Percentiles rank a stretch among this genome's conserved stretches.
These are phyloP conservation scores for Didymella exigua DNA, from an alignment of 2,329 filamentous ascomycete genomes.

Conservation along the genomic window DNA sequence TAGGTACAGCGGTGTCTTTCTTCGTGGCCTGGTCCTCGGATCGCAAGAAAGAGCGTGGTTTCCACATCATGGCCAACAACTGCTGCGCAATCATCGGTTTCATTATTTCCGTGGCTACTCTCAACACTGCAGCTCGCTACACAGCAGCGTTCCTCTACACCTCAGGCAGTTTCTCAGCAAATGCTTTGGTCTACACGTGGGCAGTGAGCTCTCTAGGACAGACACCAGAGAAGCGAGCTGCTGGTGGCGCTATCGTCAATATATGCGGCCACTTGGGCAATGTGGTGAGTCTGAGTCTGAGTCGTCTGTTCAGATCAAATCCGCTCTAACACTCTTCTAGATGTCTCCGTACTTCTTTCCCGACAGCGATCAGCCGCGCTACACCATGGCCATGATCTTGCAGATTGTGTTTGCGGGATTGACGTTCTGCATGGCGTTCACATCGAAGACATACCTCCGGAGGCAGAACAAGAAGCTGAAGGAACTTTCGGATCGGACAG, in stretches of 20 bases:
- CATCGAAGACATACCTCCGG: constrained; percentile 15
- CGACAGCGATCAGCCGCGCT: constrained; percentile 17
- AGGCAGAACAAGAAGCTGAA: constrained; percentile 22
- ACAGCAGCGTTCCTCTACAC: constrained; percentile 43
- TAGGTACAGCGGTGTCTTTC: constrained; percentile 20
- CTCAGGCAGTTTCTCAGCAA: constrained; percentile 43
- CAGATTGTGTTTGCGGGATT: constrained; percentile 22
- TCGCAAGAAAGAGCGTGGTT: constrained; percentile 17
- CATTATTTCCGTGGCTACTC: constrained; percentile 22
- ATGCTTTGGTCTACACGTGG: constrained; percentile 48
- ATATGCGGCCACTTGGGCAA: constrained; percentile 48
- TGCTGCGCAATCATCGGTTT: constrained; percentile 19
- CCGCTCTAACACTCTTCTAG: neutral
- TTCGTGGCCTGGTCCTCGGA: constrained; percentile 15
- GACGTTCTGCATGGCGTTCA: constrained; percentile 15
- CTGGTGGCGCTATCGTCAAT: constrained; percentile 47
- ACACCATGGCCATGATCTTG: constrained; percentile 24
- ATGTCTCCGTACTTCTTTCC: constrained; percentile 51
- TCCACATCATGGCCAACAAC: constrained; percentile 20
- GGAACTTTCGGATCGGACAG: constrained; percentile 6
- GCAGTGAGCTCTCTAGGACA: constrained; percentile 41
- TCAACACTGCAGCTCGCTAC: constrained; percentile 24
- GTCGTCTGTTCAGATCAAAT: no score
- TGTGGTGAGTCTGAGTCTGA: constrained; percentile 23
- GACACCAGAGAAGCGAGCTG: constrained; percentile 50